Percentiles rank a stretch among this genome's conserved stretches.
Conservation (phyloP, 2,329 filamentous ascomycete genomes). For the Pezicula carpinea region DNA sequence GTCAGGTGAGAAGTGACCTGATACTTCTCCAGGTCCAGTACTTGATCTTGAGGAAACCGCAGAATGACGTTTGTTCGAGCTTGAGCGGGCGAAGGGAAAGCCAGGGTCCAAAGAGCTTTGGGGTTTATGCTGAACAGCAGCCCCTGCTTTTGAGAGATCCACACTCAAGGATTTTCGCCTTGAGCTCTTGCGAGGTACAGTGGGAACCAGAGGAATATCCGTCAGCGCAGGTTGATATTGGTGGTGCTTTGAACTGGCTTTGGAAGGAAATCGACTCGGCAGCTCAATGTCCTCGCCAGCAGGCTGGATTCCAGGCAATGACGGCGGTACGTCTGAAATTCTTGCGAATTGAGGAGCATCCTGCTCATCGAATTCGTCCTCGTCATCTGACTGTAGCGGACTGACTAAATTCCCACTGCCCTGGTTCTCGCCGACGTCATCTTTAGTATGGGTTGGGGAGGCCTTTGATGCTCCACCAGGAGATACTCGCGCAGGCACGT, state of each 20-base stretch:
- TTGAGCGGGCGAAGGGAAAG: conserved; percentile 54
- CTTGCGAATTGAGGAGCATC: conserved; percentile 36
- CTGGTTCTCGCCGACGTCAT: conserved; percentile 11
- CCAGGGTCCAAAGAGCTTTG: conserved; percentile 25
- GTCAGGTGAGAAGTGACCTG: conserved; percentile 32
- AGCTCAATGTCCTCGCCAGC: conserved; percentile 33
- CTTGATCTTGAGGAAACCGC: conserved; percentile 48
- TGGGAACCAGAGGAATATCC: conserved; percentile 37
- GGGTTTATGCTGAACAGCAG: conserved; percentile 11
- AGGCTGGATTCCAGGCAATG: conserved; percentile 55
- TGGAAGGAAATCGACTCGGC: conserved; percentile 59
- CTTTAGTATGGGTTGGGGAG: conserved; percentile 13
- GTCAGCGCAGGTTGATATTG: conserved; percentile 9
- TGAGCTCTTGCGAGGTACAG: conserved; percentile 70
- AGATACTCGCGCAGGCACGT: neutral
- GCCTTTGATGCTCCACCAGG: conserved; percentile 2
- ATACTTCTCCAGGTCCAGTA: conserved; percentile 41
- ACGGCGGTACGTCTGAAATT: conserved; percentile 47
- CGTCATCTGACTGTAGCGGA: conserved; percentile 32
- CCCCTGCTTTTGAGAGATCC: conserved; percentile 13
- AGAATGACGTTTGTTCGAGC: conserved; percentile 47
- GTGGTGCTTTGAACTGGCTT: conserved; percentile 39
- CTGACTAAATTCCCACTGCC: conserved; percentile 18
- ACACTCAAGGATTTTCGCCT: conserved; percentile 41
- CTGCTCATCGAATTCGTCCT: conserved; percentile 44